These are phyloP conservation scores for Penicillium antarcticum DNA, from an alignment of 495 filamentous ascomycete species.

Conservation along the genomic window DNA sequence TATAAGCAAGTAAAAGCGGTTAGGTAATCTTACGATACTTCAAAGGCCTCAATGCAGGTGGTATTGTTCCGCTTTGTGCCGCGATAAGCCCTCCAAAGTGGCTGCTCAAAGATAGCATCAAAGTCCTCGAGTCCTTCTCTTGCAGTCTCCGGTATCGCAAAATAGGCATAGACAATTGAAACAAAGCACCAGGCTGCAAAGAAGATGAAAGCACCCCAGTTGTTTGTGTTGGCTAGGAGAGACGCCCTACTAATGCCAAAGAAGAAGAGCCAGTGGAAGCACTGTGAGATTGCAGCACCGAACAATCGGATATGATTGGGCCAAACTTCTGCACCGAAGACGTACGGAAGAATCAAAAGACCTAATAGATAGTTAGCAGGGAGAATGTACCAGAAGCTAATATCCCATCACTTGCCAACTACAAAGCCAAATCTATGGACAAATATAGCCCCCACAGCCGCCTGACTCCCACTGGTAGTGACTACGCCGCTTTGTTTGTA, in stretches of 20 bases:
- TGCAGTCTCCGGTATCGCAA: slow-evolving; percentile 25
- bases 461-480: neutral
- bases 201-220: slow-evolving; percentile 21
- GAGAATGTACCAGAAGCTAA: neutral
- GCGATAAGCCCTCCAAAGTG: neutral
- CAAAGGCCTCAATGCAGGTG: too few species aligned
- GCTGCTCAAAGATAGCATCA: slow-evolving; percentile 6
- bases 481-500: slow-evolving; percentile 3
- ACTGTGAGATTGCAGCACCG: slow-evolving; percentile 12
- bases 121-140: slow-evolving; percentile 11
- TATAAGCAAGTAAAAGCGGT: too few species aligned
- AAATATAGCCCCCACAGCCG: slow-evolving; percentile 9
- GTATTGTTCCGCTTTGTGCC: too few species aligned
- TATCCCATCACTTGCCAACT: neutral
- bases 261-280: slow-evolving; percentile 20
- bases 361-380: neutral
- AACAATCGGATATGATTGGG: slow-evolving; percentile 19
- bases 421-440: slow-evolving; percentile 15
- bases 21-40: too few species aligned
- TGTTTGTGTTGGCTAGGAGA: slow-evolving; percentile 2
- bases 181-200: slow-evolving; percentile 10
- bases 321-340: slow-evolving; percentile 21
- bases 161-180: slow-evolving; percentile 30
- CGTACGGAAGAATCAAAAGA: slow-evolving; percentile 15
- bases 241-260: slow-evolving; percentile 12